Percentiles rank a stretch among this genome's conserved stretches.
Evolutionary conservation across 805 yeast species (phyloP).

Genomic region (Suhomyces canberraensis): DNA sequence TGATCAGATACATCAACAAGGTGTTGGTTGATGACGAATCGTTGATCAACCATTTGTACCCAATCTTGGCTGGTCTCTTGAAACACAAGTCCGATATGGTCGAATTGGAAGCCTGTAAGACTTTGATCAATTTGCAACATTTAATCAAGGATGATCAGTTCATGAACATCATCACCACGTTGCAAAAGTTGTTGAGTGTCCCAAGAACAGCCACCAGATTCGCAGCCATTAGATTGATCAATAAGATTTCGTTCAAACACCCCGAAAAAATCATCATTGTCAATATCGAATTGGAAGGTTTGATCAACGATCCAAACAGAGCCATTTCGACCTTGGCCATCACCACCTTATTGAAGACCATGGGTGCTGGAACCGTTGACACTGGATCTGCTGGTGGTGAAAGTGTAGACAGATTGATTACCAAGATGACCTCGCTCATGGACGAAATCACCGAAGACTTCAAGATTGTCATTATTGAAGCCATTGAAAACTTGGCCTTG

Average conservation of each 20-base stretch:
- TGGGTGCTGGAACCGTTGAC: slow-evolving; percentile 60
- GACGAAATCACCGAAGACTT: slow-evolving; percentile 95
- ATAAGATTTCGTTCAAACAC: slow-evolving; percentile 74
- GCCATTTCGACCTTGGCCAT: slow-evolving; percentile 95
- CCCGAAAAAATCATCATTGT: slow-evolving; percentile 79
- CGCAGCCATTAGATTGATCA: slow-evolving; percentile 88
- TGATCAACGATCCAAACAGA: slow-evolving; percentile 85
- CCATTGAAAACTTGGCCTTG: slow-evolving; percentile 84
- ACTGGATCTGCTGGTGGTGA: slow-evolving; percentile 43
- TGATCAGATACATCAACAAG: slow-evolving; percentile 77
- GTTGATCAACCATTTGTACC: slow-evolving; percentile 55
- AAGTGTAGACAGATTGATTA: slow-evolving; percentile 79
- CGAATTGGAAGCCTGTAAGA: slow-evolving; percentile 86
- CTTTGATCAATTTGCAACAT: slow-evolving; percentile 52
- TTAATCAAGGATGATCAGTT: slow-evolving; percentile 62
- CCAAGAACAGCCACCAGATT: slow-evolving; percentile 89
- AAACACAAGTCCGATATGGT: slow-evolving; percentile 85
- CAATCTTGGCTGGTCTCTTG: slow-evolving; percentile 66
- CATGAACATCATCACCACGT: slow-evolving; percentile 65
- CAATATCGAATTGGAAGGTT: slow-evolving; percentile 79
- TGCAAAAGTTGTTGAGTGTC: slow-evolving; percentile 75
- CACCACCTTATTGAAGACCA: slow-evolving; percentile 92
- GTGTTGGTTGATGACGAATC: slow-evolving; percentile 70
- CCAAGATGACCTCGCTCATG: slow-evolving; percentile 83
- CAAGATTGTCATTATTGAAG: slow-evolving; percentile 91